Evolutionary conservation across 164 flowering plant genomes (phyloP).

Genomic region (Hamamelis virginiana): DNA sequence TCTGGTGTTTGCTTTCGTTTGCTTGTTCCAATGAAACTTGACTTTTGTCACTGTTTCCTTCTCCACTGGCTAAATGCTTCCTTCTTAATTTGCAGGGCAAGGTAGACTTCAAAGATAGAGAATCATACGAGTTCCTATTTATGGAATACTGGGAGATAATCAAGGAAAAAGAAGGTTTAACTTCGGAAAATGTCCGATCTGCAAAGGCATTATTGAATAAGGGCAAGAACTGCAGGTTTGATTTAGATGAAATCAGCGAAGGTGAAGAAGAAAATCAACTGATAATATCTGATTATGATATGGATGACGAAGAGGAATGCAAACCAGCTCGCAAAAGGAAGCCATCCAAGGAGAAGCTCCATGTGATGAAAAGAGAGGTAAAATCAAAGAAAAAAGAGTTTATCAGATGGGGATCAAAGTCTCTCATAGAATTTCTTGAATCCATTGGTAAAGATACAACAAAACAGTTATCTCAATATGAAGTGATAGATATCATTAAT

Average conservation of each 20-base stretch:
- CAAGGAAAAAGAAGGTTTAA: conserved; percentile 50
- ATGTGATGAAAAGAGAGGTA: conserved; percentile 10
- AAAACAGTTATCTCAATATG: conserved; percentile 39
- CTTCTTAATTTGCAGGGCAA: conserved; percentile 41
- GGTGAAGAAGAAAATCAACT: conserved; percentile 27
- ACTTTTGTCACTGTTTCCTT: background rate
- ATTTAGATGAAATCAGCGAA: conserved; percentile 20
- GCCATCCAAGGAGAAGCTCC: conserved; percentile 15
- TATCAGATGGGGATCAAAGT: conserved; percentile 79
- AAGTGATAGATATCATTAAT: conserved; percentile 45
- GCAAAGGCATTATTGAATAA: conserved; percentile 40
- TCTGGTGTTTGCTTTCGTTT: too few relatives aligned
- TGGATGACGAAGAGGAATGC: conserved; percentile 14
- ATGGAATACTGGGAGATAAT: conserved; percentile 67
- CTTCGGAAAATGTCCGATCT: conserved; percentile 33
- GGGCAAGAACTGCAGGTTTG: conserved; percentile 24
- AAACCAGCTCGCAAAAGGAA: conserved; percentile 8
- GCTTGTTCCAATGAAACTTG: background rate
- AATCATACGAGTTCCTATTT: conserved; percentile 61
- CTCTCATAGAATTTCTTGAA: conserved; percentile 52
- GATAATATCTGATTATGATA: conserved; percentile 29
- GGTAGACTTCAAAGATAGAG: conserved; percentile 61
- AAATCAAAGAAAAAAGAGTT: conserved; percentile 45
- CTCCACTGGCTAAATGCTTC: background rate
- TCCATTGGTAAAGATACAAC: conserved; percentile 55